Conservation (phyloP, 2,329 filamentous ascomycete genomes). For the Scolecobasidium constrictum region DNA sequence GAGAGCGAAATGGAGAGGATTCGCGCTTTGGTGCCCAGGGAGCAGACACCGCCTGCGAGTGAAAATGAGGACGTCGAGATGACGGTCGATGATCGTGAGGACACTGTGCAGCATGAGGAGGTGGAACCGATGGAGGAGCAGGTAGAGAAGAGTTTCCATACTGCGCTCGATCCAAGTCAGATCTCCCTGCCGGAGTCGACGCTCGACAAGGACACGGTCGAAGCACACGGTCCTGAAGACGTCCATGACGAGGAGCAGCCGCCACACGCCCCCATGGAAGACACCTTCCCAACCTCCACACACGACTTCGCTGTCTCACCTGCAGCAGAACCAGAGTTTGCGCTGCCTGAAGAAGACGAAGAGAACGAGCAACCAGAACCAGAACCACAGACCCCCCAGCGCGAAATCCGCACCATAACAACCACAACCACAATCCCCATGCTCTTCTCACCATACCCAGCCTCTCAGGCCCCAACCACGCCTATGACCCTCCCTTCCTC, state of each 20-base stretch:
- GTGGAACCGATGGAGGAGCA: neutral
- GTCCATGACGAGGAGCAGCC: too few relatives aligned
- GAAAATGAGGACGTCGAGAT: constrained; percentile 33
- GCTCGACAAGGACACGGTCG: neutral
- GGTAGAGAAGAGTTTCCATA: neutral
- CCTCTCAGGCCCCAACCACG: constrained; percentile 13
- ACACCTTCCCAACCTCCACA: neutral
- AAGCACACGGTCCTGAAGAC: neutral
- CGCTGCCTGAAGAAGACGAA: neutral
- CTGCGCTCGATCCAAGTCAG: neutral
- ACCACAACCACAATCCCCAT: constrained; percentile 38
- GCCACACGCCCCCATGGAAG: neutral
- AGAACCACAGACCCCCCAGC: constrained; percentile 19
- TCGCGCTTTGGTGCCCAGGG: constrained; percentile 37
- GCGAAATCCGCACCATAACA: constrained; percentile 30
- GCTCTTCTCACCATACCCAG: constrained; percentile 28
- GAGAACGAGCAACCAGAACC: constrained; percentile 14
- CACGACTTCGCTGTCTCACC: neutral
- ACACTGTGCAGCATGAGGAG: constrained; percentile 31
- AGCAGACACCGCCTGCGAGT: constrained; percentile 52
- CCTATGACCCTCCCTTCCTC: constrained; percentile 22
- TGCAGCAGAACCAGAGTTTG: neutral
- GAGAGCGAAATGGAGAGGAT: constrained; percentile 25
- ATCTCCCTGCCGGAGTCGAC: neutral
- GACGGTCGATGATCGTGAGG: constrained; percentile 22